Evolutionary conservation across 2,329 filamentous ascomycete species (phyloP).

Genomic region (Chrysoporthe deuterocubensis): DNA sequence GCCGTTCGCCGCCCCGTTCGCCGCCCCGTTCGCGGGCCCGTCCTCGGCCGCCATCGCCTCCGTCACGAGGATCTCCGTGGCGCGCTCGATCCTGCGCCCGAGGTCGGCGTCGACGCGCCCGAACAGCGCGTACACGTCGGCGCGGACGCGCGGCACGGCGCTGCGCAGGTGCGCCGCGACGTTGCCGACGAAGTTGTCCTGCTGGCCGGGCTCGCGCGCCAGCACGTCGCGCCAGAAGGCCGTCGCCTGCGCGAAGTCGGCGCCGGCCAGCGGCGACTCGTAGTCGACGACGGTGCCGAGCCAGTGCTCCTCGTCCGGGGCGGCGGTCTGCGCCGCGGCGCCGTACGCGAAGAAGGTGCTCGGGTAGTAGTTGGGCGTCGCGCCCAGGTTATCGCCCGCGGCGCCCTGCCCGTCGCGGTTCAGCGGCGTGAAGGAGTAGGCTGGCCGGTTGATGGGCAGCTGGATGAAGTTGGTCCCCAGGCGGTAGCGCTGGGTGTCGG

Average conservation of each 20-base stretch:
- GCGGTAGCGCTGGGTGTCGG: slow-evolving; percentile 60
- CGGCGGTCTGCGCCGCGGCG: slow-evolving; percentile 20
- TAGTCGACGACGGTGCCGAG: slow-evolving; percentile 21
- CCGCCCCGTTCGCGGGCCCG: too few relatives aligned
- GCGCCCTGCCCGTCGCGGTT: slow-evolving; percentile 46
- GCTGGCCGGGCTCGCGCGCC: slow-evolving; percentile 38
- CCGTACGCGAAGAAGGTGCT: slow-evolving; percentile 8
- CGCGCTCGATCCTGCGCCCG: slow-evolving; percentile 22
- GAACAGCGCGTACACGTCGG: slow-evolving; percentile 27
- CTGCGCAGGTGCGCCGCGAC: slow-evolving; percentile 31
- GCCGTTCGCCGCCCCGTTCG: too few relatives aligned
- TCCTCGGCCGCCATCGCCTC: not conserved
- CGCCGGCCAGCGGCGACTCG: slow-evolving; percentile 14
- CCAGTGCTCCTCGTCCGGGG: slow-evolving; percentile 25
- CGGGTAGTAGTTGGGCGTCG: slow-evolving; percentile 12
- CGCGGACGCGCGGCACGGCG: not conserved
- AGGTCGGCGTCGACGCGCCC: slow-evolving; percentile 33
- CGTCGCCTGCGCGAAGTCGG: slow-evolving; percentile 26
- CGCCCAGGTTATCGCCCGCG: slow-evolving; percentile 12
- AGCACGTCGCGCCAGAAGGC: slow-evolving; percentile 32
- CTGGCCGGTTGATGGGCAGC: slow-evolving; percentile 55
- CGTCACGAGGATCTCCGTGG: slow-evolving; percentile 6
- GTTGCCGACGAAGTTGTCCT: slow-evolving; percentile 39
- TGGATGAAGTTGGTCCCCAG: slow-evolving; percentile 63
- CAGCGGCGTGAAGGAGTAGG: slow-evolving; percentile 40